Base-by-base conservation (phyloP, 2,329 filamentous ascomycete genomes). In the Microsporum audouinii region DNA sequence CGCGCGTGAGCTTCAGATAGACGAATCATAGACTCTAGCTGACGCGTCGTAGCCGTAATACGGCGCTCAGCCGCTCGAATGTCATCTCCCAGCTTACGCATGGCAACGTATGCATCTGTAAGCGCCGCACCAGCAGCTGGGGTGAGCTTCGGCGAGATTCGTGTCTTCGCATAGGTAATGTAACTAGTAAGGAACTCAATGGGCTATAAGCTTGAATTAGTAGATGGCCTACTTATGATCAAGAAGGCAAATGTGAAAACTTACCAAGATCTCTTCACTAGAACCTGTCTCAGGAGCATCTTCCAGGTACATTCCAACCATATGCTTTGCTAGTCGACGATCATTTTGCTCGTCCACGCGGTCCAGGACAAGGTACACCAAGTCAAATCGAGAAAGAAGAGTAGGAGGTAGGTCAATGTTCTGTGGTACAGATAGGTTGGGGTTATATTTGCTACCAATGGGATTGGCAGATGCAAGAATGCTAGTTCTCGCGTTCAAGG, bases 351-450 rank as follows among this genome's bases (percentile, higher is more conserved):
- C 94, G 70, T 97, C 92, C 58, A 95, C 87, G 5, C 89, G 89
- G 72, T 99, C 94, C 56, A 99, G 85, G 49, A 99, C 94, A 1
- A 99, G 84, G 71, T 99, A 99, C 58, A 99, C 92, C 5, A 99
- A 80, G 73, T 99, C 94, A 72, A 99, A 99, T 80, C 94, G 88
- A 3, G 91, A 96, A 59, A 99, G 83, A 5, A 99, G 81, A 0
- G 94, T 99, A 0, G 94, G 94, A 0, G 94, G 94, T 6, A 99
- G 84, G 70, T 99, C 94, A 68, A 99, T 99, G 74, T 99, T 99
- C 70, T 97, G 91, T 2, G 94, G 94, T 12, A 99, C 94, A 0
- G 94, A 91, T 29, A 99, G 78, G 69, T 96, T 92, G 2, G 90
- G 88, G 74, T 99, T 97, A 78, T 99, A 99, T 71, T 95, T 91